phyloP scores from a whole-genome alignment of 2,329 filamentous ascomycete genomes.

The Zymoseptoria tritici region DNA sequence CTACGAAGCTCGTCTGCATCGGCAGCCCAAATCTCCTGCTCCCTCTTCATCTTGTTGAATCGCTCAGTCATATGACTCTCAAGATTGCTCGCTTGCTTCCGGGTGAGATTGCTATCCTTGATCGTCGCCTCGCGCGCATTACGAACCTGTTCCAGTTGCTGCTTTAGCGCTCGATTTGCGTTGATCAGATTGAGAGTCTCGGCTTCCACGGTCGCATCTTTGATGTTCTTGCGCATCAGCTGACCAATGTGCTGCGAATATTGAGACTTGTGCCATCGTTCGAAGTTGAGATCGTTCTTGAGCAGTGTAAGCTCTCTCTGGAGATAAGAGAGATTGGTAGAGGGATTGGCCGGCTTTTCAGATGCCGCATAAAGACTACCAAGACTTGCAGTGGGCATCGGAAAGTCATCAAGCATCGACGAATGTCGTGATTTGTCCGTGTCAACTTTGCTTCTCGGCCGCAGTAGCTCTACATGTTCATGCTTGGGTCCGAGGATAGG shows the following conservation, averaged over 20 bases:
- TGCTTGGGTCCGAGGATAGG: conserved; percentile 50
- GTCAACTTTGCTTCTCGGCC: conserved; percentile 13
- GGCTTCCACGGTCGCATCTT: conserved; percentile 69
- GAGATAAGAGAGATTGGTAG: conserved; percentile 47
- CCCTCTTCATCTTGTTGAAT: conserved; percentile 26
- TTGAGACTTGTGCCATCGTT: conserved; percentile 75
- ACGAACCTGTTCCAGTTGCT: conserved; percentile 48
- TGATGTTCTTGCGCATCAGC: conserved; percentile 64
- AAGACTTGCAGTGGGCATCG: conserved; percentile 10
- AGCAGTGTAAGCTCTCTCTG: conserved; percentile 68
- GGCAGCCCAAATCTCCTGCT: conserved; percentile 28
- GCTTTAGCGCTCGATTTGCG: conserved; percentile 64
- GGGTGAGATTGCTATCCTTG: conserved; percentile 32
- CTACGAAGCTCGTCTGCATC: conserved; percentile 59
- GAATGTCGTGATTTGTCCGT: conserved; percentile 8
- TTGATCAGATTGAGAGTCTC: conserved; percentile 77
- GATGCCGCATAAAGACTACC: neutral
- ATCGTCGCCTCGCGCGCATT: conserved; percentile 27
- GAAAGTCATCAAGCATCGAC: conserved; percentile 22
- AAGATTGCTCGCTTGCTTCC: conserved; percentile 69
- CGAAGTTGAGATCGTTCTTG: conserved; percentile 74
- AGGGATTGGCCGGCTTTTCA: conserved; percentile 9
- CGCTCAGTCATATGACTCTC: conserved; percentile 40
- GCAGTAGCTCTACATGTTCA: conserved; percentile 8
- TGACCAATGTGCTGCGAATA: conserved; percentile 76